Base-by-base conservation (phyloP, 805 yeast species). In the Peterozyma toletana region DNA sequence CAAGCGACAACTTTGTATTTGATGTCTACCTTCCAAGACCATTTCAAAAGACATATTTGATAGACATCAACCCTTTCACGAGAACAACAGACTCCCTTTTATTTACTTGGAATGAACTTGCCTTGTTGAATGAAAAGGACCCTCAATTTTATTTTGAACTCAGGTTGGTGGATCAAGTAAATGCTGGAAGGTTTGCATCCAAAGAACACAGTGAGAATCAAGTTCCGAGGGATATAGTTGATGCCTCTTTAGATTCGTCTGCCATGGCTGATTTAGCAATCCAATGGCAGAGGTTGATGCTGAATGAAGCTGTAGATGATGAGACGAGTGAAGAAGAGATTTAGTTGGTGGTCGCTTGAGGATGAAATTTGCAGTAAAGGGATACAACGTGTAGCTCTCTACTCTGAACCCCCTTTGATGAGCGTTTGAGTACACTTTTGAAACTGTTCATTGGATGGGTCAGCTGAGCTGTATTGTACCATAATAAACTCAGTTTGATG, bases 201-300 rank as follows among this genome's bases (percentile, higher is more conserved):
- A 86, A 84, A 50, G 95, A 87, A 40, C 91, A 87, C 56, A 78
- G 95, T 2, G 96, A 91, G 53, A 87, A 82, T 58, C 90, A 86
- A 55, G 96, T 93, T 2, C 99, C 99, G 0, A 71, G 75, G 42
- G 99, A 93, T 55, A 78, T 93, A 16, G 84, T 93, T 3, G 93
- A 88, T 57, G 96, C 96, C 2, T 71, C 86, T 31, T 54, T 78
- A 52, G 80, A 84, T 51, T 74, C 90, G 0, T 69, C 72, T 16
- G 75, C 83, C 0, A 82, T 88, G 74, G 80, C 77, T 11, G 89
- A 83, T 41, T 63, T 86, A 49, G 78, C 85, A 0, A 69, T 69
- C 46, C 70, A 78, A 45, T 83, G 88, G 88, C 55, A 53, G 7
- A 56, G 44, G 33, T 35, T 58, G 41, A 44, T 57, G 48, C 45